Percentiles rank a stretch among this genome's conserved stretches.
phyloP scores from a whole-genome alignment of 1,139 yeast species.

The Yamadazyma atmosphaerica region DNA sequence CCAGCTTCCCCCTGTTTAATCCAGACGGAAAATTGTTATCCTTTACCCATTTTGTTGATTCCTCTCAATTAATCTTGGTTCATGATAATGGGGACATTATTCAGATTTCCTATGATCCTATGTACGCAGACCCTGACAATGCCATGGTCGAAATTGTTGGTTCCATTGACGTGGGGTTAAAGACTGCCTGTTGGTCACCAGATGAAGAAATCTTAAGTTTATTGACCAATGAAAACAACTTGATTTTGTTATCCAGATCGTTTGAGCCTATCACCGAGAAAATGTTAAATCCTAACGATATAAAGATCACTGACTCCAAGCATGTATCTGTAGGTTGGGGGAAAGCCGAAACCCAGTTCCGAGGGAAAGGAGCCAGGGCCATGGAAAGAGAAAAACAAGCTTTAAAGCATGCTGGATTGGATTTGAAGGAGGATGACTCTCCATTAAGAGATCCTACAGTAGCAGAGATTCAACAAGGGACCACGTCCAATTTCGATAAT shows the following conservation, averaged over 20 bases:
- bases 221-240: conserved; percentile 60
- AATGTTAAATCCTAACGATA: conserved; percentile 58
- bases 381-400: conserved; percentile 62
- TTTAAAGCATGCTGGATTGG: conserved; percentile 68
- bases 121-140: conserved; percentile 49
- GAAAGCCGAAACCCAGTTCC: conserved; percentile 92
- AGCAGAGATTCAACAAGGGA: conserved; percentile 70
- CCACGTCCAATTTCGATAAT: conserved; percentile 53
- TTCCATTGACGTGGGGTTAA: conserved; percentile 73
- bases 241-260: conserved; percentile 68
- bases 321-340: conserved; percentile 99
- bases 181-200: conserved; percentile 83
- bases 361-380: conserved; percentile 91
- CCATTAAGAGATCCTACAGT: conserved; percentile 89
- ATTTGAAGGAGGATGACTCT: conserved; percentile 54
- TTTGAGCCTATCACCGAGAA: conserved; percentile 82
- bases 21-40: conserved; percentile 34
- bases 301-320: conserved; percentile 59
- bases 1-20: conserved; percentile 49
- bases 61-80: conserved; percentile 59
- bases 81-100: conserved; percentile 70
- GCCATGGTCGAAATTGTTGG: conserved; percentile 78
- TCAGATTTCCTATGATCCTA: conserved; percentile 59
- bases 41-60: conserved; percentile 67
- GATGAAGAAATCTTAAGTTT: conserved; percentile 85